phyloP scores from a whole-genome alignment of 2,329 filamentous ascomycete species.

The Xylaria hypoxylon region DNA sequence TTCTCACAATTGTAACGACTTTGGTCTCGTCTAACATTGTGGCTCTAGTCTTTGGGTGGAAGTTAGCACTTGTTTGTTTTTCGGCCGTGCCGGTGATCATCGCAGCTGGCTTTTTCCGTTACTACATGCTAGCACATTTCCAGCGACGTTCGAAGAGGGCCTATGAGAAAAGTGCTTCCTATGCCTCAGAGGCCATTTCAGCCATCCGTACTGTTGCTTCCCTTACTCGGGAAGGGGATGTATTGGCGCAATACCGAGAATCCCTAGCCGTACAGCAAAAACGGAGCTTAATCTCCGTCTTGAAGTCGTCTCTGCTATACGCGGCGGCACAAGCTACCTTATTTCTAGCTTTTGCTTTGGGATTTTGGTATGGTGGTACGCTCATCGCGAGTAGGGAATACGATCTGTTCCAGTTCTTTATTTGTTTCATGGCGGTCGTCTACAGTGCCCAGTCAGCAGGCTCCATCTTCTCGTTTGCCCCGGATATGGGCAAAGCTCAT shows the following conservation, averaged over 20 bases:
- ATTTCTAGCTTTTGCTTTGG: conserved; percentile 85
- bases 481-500: conserved; percentile 93
- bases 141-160: conserved; percentile 81
- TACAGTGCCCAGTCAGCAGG: conserved; percentile 94
- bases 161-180: conserved; percentile 84
- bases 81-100: conserved; percentile 81
- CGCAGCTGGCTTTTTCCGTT: conserved; percentile 86
- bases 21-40: conserved; percentile 78
- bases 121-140: conserved; percentile 85
- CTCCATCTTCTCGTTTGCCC: conserved; percentile 87
- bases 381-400: conserved; percentile 79
- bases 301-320: conserved; percentile 83
- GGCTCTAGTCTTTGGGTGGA: conserved; percentile 84
- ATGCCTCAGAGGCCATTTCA: conserved; percentile 92
- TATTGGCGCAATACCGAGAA: conserved; percentile 76
- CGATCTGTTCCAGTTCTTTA: conserved; percentile 86
- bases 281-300: conserved; percentile 76
- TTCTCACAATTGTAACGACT: conserved; percentile 84
- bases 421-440: conserved; percentile 88
- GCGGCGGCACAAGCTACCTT: conserved; percentile 85
- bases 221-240: conserved; percentile 86
- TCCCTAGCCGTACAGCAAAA: conserved; percentile 75
- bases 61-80: conserved; percentile 84
- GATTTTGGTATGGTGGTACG: conserved; percentile 91
- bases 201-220: conserved; percentile 94